Evolutionary conservation across 306 rosid species (phyloP).

Genomic region (Prunus mongolica): DNA sequence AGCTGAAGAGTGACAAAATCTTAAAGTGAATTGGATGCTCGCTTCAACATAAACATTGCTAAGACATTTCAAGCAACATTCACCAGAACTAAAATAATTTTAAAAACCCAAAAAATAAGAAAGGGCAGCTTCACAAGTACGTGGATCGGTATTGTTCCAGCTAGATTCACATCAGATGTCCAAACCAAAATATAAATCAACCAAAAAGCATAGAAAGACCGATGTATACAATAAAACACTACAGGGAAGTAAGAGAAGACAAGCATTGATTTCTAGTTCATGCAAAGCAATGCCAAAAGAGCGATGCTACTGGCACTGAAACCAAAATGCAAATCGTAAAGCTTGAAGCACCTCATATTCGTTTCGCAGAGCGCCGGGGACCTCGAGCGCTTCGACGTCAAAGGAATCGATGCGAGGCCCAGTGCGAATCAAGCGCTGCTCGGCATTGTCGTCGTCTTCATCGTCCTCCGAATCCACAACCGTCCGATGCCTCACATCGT

Average conservation of each 20-base stretch:
- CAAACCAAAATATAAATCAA: not conserved
- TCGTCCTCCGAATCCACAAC: conserved; percentile 78
- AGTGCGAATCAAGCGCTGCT: conserved; percentile 81
- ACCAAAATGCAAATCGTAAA: conserved; percentile 1
- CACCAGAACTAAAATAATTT: not conserved
- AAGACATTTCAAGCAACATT: not conserved
- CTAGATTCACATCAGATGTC: not conserved
- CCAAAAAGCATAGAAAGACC: not conserved
- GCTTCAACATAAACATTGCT: not conserved
- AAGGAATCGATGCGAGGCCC: conserved; percentile 93
- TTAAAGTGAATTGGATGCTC: not conserved
- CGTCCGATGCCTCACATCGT: conserved; percentile 9
- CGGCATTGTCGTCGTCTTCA: conserved; percentile 67
- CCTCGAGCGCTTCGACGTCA: conserved; percentile 97
- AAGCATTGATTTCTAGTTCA: not conserved
- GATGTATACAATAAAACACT: not conserved
- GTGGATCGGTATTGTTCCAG: not conserved
- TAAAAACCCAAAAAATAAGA: not conserved
- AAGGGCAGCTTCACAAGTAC: not conserved
- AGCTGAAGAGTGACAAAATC: not conserved
- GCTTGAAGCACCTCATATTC: conserved; percentile 60
- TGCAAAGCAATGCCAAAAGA: not conserved
- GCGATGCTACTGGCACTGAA: not conserved
- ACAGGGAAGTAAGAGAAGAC: not conserved
- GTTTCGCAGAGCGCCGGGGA: conserved; percentile 70